These are phyloP conservation scores for Lactarius hengduanensis DNA, from an alignment of 768 basidiomycete species.

Conservation along the genomic window DNA sequence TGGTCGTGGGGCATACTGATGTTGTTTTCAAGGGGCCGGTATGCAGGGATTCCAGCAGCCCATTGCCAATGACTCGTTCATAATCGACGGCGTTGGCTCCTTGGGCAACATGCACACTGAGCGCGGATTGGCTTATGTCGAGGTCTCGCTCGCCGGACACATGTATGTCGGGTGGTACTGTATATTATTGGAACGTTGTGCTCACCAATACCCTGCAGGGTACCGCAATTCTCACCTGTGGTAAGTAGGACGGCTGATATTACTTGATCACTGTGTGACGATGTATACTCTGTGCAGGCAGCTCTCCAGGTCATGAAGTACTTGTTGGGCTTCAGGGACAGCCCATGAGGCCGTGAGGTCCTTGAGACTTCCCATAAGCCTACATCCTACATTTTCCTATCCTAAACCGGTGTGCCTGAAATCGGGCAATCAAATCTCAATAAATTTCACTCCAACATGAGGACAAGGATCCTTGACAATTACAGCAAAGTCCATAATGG, in stretches of 20 bases:
- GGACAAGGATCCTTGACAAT: too few relatives aligned
- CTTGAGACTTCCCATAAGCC: too few relatives aligned
- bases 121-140: constrained; percentile 64
- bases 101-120: constrained; percentile 65
- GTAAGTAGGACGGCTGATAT: constrained; percentile 40
- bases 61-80: constrained; percentile 61
- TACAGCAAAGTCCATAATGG: too few relatives aligned
- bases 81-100: constrained; percentile 71
- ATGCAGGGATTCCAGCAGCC: constrained; percentile 73
- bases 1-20: not conserved
- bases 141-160: constrained; percentile 68
- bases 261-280: not conserved
- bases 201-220: constrained; percentile 38
- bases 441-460: too few relatives aligned
- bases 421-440: too few relatives aligned
- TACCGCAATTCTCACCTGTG: constrained; percentile 65
- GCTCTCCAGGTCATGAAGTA: constrained; percentile 70
- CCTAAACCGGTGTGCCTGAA: too few relatives aligned
- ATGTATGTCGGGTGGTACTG: constrained; percentile 47
- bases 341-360: constrained; percentile 35
- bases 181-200: not conserved
- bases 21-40: constrained; percentile 53
- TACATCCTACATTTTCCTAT: too few relatives aligned
- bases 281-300: constrained; percentile 41
- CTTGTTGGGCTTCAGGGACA: constrained; percentile 59